These are phyloP conservation scores for Lenzites betulinus DNA, from an alignment of 768 basidiomycete species.

Conservation along the genomic window DNA sequence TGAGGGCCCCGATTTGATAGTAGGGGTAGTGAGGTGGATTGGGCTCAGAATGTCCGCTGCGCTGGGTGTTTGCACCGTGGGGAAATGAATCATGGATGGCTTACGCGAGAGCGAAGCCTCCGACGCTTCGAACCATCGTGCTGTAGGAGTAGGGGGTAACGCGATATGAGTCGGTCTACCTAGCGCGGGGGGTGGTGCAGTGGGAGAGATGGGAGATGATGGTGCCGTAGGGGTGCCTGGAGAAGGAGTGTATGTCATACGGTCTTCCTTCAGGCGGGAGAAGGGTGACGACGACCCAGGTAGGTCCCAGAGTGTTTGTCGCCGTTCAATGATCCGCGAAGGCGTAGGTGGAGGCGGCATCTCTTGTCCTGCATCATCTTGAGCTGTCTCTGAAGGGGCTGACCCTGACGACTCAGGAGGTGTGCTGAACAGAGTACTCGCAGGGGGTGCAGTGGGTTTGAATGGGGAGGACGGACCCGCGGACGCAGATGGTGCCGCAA, in stretches of 20 bases:
- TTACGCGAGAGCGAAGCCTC: constrained; percentile 18
- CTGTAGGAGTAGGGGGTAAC: constrained; percentile 37
- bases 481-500: background rate
- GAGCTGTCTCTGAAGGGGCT: background rate
- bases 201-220: constrained; percentile 20
- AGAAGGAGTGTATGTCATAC: constrained; percentile 16
- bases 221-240: constrained; percentile 7
- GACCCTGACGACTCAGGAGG: background rate
- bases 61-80: constrained; percentile 10
- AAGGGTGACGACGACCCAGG: constrained; percentile 26
- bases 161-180: constrained; percentile 28
- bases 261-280: constrained; percentile 14
- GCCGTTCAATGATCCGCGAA: constrained; percentile 23
- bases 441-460: background rate
- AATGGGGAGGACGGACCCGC: background rate
- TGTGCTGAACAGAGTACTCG: background rate
- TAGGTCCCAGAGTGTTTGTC: constrained; percentile 30
- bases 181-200: constrained; percentile 27
- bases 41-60: constrained; percentile 16
- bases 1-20: background rate
- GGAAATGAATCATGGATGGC: constrained; percentile 29
- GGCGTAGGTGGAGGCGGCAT: constrained; percentile 7
- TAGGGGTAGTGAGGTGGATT: constrained; percentile 14
- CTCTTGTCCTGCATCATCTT: background rate
- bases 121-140: constrained; percentile 27